Evolutionary conservation across 2,329 filamentous ascomycete genomes (phyloP).

Genomic region (Exophiala viscosa): DNA sequence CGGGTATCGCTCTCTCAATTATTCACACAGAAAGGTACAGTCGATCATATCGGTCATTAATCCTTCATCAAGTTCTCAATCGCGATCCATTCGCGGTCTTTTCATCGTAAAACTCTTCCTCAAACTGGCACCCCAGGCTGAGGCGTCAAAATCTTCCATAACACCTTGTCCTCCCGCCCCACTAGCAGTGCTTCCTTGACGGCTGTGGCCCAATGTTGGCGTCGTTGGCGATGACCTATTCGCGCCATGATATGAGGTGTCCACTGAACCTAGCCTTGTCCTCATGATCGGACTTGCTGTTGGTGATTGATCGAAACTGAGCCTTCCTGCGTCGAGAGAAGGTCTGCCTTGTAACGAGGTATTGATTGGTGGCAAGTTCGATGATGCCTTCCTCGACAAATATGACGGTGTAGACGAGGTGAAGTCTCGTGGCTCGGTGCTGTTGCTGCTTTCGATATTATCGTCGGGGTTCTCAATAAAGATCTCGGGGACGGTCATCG

Average conservation of each 20-base stretch:
- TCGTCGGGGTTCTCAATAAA: constrained; percentile 74
- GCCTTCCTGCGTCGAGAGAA: constrained; percentile 24
- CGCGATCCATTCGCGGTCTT: constrained; percentile 32
- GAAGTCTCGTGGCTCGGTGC: constrained; percentile 27
- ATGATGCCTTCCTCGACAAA: constrained; percentile 13
- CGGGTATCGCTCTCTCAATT: constrained; percentile 1
- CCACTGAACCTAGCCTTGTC: constrained; percentile 25
- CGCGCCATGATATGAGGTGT: constrained; percentile 34
- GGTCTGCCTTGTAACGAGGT: constrained; percentile 25
- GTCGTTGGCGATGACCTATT: constrained; percentile 32
- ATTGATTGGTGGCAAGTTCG: constrained; percentile 25
- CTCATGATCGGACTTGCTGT: constrained; percentile 23
- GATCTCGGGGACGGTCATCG: constrained; percentile 83
- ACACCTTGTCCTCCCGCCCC: constrained; percentile 61
- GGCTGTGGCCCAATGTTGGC: constrained; percentile 41
- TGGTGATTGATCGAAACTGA: constrained; percentile 26
- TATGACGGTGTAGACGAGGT: constrained; percentile 23
- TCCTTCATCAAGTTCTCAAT: not conserved
- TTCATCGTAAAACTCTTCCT: constrained; percentile 75
- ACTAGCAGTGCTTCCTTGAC: constrained; percentile 66
- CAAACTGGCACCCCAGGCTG: constrained; percentile 90
- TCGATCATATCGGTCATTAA: not conserved
- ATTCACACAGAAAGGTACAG: constrained; percentile 11
- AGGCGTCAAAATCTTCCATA: constrained; percentile 80
- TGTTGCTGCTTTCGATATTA: constrained; percentile 21